These are phyloP conservation scores for Fraxinus cuspidata DNA, from an alignment of 257 asterid genomes.

Conservation along the genomic window DNA sequence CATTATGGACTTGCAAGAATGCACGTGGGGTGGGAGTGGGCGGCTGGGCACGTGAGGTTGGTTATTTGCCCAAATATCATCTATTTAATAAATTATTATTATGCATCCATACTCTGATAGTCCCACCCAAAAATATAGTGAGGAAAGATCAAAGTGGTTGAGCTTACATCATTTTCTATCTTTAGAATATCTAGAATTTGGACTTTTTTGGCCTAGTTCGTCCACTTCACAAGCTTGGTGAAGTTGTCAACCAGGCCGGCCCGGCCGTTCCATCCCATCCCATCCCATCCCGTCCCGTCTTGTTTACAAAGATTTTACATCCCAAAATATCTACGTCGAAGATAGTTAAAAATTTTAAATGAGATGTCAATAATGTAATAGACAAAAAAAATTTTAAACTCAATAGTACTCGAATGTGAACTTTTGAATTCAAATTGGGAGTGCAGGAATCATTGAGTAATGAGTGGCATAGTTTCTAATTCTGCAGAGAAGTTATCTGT, in stretches of 20 bases:
- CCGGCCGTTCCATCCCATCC: too few relatives aligned
- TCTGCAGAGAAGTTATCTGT: slow-evolving; percentile 1
- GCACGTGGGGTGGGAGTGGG: background rate
- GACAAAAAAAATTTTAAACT: too few relatives aligned
- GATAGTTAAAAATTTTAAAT: background rate
- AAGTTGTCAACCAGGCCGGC: background rate
- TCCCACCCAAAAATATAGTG: background rate
- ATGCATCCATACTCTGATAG: background rate
- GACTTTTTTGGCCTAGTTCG: slow-evolving; percentile 11
- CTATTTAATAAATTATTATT: background rate
- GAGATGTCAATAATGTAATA: background rate
- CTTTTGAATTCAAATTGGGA: background rate
- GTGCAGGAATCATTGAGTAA: background rate
- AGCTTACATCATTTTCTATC: slow-evolving; percentile 18
- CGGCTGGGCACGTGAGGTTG: background rate
- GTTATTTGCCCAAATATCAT: background rate
- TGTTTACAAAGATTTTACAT: too few relatives aligned
- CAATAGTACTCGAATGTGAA: too few relatives aligned
- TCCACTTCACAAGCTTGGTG: background rate
- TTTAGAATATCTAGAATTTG: slow-evolving; percentile 6
- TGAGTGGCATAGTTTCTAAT: background rate
- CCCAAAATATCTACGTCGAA: background rate
- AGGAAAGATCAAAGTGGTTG: slow-evolving; percentile 25
- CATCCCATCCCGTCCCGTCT: background rate
- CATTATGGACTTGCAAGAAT: slow-evolving; percentile 33